These are phyloP conservation scores for Neolecta irregularis DNA, from an alignment of 1,139 yeast genomes.

Conservation along the genomic window DNA sequence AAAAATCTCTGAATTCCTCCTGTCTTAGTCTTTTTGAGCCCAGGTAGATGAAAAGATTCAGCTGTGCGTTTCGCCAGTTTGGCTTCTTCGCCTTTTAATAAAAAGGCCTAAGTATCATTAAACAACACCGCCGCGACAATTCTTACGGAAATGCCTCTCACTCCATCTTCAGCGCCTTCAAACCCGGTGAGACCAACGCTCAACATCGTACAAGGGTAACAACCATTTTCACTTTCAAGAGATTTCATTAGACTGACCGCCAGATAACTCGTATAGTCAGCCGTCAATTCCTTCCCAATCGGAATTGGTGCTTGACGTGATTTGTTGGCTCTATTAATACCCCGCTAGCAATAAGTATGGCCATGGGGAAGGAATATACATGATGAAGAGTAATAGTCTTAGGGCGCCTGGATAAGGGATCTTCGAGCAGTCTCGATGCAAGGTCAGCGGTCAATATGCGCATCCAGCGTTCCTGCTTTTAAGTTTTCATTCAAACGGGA, in stretches of 20 bases:
- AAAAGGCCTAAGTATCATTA: too few relatives aligned
- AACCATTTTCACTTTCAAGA: constrained; percentile 14
- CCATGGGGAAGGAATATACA: too few relatives aligned
- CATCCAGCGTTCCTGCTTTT: constrained; percentile 69
- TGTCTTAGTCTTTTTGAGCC: too few relatives aligned
- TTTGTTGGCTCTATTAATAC: too few relatives aligned
- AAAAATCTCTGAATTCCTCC: too few relatives aligned
- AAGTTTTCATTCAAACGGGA: too few relatives aligned
- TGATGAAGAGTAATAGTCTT: constrained; percentile 22
- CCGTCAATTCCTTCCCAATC: constrained; percentile 15
- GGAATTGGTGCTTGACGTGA: constrained; percentile 15
- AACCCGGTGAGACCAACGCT: constrained; percentile 15
- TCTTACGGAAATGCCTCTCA: constrained; percentile 14
- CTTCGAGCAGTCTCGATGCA: constrained; percentile 52
- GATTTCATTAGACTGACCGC: constrained; percentile 20
- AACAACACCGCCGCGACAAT: too few relatives aligned
- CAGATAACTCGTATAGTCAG: constrained; percentile 18
- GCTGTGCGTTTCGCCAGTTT: too few relatives aligned
- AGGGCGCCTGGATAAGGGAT: constrained; percentile 28
- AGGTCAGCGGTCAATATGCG: constrained; percentile 72
- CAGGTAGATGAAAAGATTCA: too few relatives aligned
- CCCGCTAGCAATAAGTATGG: constrained; percentile 7
- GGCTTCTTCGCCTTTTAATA: constrained; percentile 24
- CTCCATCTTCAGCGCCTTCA: constrained; percentile 11
- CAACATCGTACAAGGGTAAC: constrained; percentile 15